Base-by-base conservation (phyloP, 2,329 filamentous ascomycete species). In the Dactylellina haptotyla region DNA sequence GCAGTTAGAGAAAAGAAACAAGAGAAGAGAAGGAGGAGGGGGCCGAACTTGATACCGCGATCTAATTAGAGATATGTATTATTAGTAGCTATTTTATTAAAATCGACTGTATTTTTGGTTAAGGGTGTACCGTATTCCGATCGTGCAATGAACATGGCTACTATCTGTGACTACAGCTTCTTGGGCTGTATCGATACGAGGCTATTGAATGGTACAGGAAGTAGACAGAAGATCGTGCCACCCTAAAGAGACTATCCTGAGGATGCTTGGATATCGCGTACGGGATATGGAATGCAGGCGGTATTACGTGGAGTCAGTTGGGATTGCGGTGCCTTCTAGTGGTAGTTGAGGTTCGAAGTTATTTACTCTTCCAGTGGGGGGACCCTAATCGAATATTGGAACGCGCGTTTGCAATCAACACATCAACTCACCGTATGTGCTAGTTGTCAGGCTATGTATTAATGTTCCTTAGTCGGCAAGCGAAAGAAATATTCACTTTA, bases 71-170 rank as follows among this genome's bases (percentile, higher is more conserved):
- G 61, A 83, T 80, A 83, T 81, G 8, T 6, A 18, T 25, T 80
- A 78, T 80, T 78, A 78, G 76, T 63, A 70, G 57, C 58, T 76
- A 66, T 78, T 75, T 77, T 76, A 73, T 53, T n/a, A 20, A 45
- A 43, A 8, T 14, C 6, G 4, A 20, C 28, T 9, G 18, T 18
- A 28, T 25, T 23, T 32, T 20, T 5, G 43, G 16, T 9, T 43
- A 14, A 26, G 9, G 20, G 14, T 80, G 82, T 87, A 95, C 94
- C 95, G 86, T 99, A 99, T 94, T 99, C 95, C 82, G 94, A 98
- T 85, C 95, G 92, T 87, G 95, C 93, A 88, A 99, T 98, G 88
- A 99, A 99, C 95, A 97, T 97, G 39, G 46, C 10, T 37, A 14
- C 10, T 54, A 34, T 4, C 45, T 12, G 30, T 2, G 34, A 25